Evolutionary conservation across 257 asterid species (phyloP), one percentile per base, ranked within the genome.

Genomic region (Nicotiana paniculata): DNA sequence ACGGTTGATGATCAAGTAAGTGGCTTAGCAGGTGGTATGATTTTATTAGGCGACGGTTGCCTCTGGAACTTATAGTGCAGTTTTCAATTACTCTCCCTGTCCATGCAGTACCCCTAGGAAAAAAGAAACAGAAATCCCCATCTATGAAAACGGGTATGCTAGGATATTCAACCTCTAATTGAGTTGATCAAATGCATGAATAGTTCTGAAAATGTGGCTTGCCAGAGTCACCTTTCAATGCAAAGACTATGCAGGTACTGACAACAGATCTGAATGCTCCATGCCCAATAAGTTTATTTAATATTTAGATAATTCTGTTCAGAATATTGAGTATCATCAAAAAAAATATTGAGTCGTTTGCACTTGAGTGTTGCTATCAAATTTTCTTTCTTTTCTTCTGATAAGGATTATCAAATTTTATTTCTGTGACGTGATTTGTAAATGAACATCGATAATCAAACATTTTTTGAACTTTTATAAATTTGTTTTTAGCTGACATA

Each of bases 1-100:
- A 74, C 77, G 6, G 83, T 68, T 82, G 91, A 88, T 84, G 87
- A 87, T 83, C 93, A 82, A 17, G 98, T 95, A 86, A 91, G 95
- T 79, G 13, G 1, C 76, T 30, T 21, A 28, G 43, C 37, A 64
- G 43, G 21, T 28, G 79, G 79, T 24, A 46, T 74, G 79, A 26
- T 74, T 48, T 46, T 24, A 26, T 69, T 10, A 69, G 26, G n/a
- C 1, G 12, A 43, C 43, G 77, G 35, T 70, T 48, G 43, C 62
- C 39, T 72, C 39, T 70, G 79, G 35, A 6, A 48, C 43, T n/a
- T 48, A 7, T 74, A 24, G 7, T 74, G 43, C 79, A 21, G 2
- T 70, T 39, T 69, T 69, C 17, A n/a, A 39, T 18, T 68, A 4
- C 39, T 68, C 55, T 68, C 77, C 77, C 32, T 15, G 18, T 51